Conservation (phyloP, 2,329 filamentous ascomycete genomes). For the Rhexocercosporidium sp. region DNA sequence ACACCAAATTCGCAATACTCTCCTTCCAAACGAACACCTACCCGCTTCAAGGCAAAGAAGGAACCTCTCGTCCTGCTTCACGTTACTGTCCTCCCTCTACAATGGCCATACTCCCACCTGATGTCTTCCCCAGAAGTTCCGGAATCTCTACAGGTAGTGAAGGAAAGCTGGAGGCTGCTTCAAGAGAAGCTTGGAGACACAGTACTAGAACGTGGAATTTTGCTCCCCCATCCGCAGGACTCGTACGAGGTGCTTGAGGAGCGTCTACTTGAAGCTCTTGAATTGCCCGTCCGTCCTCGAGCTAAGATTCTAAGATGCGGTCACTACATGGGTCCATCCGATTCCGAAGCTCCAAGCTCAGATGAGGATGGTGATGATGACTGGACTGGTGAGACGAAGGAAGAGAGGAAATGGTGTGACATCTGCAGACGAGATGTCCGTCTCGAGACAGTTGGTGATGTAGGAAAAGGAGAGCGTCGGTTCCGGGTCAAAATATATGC, state of each 20-base stretch:
- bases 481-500: constrained; percentile 91
- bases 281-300: constrained; percentile 67
- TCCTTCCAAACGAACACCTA: constrained; percentile 51
- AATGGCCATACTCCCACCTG: constrained; percentile 66
- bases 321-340: constrained; percentile 68
- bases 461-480: constrained; percentile 42
- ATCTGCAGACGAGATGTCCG: constrained; percentile 41
- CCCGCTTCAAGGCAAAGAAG: constrained; percentile 60
- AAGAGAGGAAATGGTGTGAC: constrained; percentile 41
- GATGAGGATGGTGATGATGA: constrained; percentile 35
- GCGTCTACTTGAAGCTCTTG: constrained; percentile 74
- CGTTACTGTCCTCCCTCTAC: constrained; percentile 74
- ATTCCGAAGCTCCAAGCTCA: constrained; percentile 34
- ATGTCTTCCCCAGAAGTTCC: constrained; percentile 53
- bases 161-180: constrained; percentile 68
- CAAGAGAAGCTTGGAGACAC: constrained; percentile 75
- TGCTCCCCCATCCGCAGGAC: constrained; percentile 78
- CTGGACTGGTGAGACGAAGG: constrained; percentile 18
- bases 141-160: constrained; percentile 55
- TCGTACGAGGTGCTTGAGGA: constrained; percentile 84
- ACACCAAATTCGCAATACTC: constrained; percentile 50
- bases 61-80: constrained; percentile 79
- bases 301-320: constrained; percentile 77
- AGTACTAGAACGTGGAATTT: constrained; percentile 72
- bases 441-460: constrained; percentile 35